Conservation (phyloP, 176 grass and related monocot genomes). For the Oryza meyeriana region DNA sequence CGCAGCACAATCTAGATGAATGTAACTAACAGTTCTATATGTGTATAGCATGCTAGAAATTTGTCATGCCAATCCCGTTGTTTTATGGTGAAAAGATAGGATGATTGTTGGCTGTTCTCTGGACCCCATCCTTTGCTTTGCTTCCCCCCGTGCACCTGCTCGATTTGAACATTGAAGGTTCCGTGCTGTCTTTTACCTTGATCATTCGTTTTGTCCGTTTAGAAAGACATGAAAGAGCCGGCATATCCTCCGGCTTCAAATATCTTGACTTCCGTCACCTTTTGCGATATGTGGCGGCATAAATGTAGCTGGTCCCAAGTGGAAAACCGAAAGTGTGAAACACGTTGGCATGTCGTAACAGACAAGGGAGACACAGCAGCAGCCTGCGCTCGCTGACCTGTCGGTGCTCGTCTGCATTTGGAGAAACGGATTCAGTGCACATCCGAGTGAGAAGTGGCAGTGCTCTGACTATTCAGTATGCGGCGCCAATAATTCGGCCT, state of each 20-base stretch:
- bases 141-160: background rate
- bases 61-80: background rate
- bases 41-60: constrained; percentile 2
- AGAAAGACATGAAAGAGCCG: background rate
- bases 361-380: background rate
- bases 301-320: too few relatives aligned
- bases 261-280: background rate
- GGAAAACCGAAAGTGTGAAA: background rate
- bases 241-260: background rate
- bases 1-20: background rate
- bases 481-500: background rate
- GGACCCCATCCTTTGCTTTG: background rate
- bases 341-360: background rate
- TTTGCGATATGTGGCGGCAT: too few relatives aligned
- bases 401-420: background rate
- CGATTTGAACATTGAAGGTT: too few relatives aligned
- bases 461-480: too few relatives aligned
- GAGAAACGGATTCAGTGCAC: background rate
- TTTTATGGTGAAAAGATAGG: background rate
- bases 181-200: background rate
- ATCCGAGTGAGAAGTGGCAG: too few relatives aligned
- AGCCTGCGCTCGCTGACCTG: background rate
- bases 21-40: background rate
- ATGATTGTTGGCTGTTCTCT: background rate
- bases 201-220: background rate